Conservation (phyloP, 1,284 basidiomycete genomes). For the Boletus semigastroideus region DNA sequence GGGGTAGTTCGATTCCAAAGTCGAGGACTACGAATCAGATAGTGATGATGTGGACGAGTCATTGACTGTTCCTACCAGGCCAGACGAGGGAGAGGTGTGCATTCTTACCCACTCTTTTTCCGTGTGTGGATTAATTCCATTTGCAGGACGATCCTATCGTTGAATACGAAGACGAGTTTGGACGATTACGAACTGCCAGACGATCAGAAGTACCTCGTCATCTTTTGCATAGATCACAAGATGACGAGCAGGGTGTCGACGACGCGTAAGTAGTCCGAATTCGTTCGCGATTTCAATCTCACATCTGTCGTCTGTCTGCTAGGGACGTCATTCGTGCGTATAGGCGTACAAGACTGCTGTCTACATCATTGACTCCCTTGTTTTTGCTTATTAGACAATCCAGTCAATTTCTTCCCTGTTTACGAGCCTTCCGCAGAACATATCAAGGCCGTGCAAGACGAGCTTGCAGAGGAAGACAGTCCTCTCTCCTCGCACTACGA, state of each 20-base stretch:
- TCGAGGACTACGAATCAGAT: slow-evolving; percentile 58
- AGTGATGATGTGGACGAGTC: slow-evolving; percentile 78
- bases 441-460: slow-evolving; percentile 72
- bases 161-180: slow-evolving; percentile 87
- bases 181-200: slow-evolving; percentile 64
- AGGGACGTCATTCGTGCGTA: slow-evolving; percentile 62
- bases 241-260: slow-evolving; percentile 37
- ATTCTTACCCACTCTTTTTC: neutral
- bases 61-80: slow-evolving; percentile 49
- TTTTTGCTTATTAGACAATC: slow-evolving; percentile 76
- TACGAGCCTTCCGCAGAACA: slow-evolving; percentile 84
- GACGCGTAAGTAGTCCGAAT: slow-evolving; percentile 49
- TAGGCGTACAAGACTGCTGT: slow-evolving; percentile 23
- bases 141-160: slow-evolving; percentile 70
- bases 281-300: slow-evolving; percentile 7
- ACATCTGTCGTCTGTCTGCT: slow-evolving; percentile 8
- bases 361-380: neutral
- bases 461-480: slow-evolving; percentile 70
- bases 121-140: slow-evolving; percentile 3
- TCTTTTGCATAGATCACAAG: slow-evolving; percentile 42
- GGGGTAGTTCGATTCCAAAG: slow-evolving; percentile 71
- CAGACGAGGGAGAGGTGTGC: slow-evolving; percentile 44
- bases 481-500: slow-evolving; percentile 83
- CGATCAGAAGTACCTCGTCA: slow-evolving; percentile 79
- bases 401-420: slow-evolving; percentile 78